Percentiles rank a stretch among this genome's conserved stretches.
phyloP scores from a whole-genome alignment of 2,329 filamentous ascomycete genomes.

The Exophiala viscosa region DNA sequence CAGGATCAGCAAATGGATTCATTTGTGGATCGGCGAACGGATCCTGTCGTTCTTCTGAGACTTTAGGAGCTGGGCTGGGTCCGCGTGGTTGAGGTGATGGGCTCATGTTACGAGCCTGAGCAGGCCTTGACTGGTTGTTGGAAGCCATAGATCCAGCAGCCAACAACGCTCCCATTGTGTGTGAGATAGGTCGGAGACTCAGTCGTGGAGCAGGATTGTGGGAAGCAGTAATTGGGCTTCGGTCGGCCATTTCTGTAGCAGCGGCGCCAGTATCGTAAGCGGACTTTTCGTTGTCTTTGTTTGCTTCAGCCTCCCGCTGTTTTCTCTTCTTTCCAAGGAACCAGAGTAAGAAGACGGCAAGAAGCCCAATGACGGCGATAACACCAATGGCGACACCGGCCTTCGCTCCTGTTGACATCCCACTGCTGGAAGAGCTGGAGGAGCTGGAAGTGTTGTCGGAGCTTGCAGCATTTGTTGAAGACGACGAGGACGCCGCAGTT shows the following conservation, averaged over 20 bases:
- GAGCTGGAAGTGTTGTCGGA: not conserved
- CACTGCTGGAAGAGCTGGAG: constrained; percentile 31
- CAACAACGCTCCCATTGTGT: constrained; percentile 66
- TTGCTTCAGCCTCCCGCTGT: constrained; percentile 46
- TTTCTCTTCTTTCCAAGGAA: constrained; percentile 69
- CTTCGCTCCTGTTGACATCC: constrained; percentile 53
- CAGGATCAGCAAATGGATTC: constrained; percentile 30
- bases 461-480: too few relatives aligned
- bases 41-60: constrained; percentile 11
- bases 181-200: constrained; percentile 77
- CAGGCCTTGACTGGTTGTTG: constrained; percentile 8
- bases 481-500: not conserved
- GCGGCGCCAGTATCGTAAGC: constrained; percentile 32
- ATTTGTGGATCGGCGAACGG: constrained; percentile 24
- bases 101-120: constrained; percentile 8
- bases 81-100: constrained; percentile 19
- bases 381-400: constrained; percentile 84
- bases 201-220: constrained; percentile 66
- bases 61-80: constrained; percentile 12
- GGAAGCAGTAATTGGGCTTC: constrained; percentile 37
- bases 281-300: constrained; percentile 63
- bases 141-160: too few relatives aligned
- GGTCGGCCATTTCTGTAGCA: constrained; percentile 35
- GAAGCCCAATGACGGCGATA: constrained; percentile 62
- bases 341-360: constrained; percentile 68